These are phyloP conservation scores for Sporisorium iseilematis-ciliati DNA, from an alignment of 1,284 basidiomycete genomes.

Conservation along the genomic window DNA sequence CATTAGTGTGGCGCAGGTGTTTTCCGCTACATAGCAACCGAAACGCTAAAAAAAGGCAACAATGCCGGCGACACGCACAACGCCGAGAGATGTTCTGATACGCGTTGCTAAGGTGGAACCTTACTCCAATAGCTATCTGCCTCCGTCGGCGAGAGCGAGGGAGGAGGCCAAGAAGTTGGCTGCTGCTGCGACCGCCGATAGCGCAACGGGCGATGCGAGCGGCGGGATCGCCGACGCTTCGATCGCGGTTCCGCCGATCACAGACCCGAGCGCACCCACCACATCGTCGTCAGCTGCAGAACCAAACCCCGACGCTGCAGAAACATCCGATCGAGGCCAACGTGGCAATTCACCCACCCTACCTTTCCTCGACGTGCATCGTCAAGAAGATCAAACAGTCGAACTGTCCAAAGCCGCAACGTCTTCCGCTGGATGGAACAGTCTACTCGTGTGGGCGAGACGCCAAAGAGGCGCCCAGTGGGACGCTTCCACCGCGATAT, in stretches of 20 bases:
- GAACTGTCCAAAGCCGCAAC: constrained; percentile 51
- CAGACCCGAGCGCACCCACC: background rate
- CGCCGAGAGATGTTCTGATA: constrained; percentile 47
- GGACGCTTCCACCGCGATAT: constrained; percentile 52
- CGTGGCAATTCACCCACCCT: constrained; percentile 44
- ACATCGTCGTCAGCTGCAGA: constrained; percentile 4
- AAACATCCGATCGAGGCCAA: constrained; percentile 11
- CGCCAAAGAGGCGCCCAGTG: constrained; percentile 61
- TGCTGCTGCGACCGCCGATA: constrained; percentile 9
- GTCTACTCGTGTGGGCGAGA: constrained; percentile 58
- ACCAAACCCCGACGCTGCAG: background rate
- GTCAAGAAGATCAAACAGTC: constrained; percentile 31
- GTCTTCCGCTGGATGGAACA: constrained; percentile 62
- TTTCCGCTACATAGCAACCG: too few relatives aligned
- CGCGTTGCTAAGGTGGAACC: constrained; percentile 55
- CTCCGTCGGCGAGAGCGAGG: constrained; percentile 39
- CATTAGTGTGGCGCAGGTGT: too few relatives aligned
- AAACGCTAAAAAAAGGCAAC: background rate
- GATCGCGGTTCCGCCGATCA: background rate
- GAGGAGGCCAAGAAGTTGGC: constrained; percentile 30
- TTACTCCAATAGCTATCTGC: constrained; percentile 41
- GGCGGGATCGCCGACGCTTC: background rate
- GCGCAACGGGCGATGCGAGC: background rate
- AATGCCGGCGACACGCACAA: constrained; percentile 50
- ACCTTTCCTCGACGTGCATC: constrained; percentile 26